Conservation (phyloP, 2,329 filamentous ascomycete species). For the Cladophialophora exuberans region DNA sequence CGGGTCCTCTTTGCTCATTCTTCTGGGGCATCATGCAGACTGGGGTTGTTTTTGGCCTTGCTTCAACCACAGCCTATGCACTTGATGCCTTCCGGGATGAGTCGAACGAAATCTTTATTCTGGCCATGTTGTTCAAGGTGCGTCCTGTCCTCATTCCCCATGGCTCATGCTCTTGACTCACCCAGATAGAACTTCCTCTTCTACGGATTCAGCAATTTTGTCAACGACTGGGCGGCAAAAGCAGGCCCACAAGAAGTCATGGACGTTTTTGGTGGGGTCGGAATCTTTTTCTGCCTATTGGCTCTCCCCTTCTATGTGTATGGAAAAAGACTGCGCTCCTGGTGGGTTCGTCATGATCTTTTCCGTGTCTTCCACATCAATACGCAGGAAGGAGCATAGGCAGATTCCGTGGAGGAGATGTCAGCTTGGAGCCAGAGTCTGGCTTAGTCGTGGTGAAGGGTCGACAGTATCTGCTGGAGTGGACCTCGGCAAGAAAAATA, state of each 20-base stretch:
- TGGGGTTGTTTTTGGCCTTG: not conserved
- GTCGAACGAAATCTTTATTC: constrained; percentile 33
- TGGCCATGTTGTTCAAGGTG: constrained; percentile 35
- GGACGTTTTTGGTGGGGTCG: constrained; percentile 10
- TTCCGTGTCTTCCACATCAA: constrained; percentile 1
- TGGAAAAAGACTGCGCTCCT: constrained; percentile 18
- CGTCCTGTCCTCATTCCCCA: constrained; percentile 35
- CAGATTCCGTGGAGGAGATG: no score
- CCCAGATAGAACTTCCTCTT: not conserved
- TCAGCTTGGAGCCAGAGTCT: not conserved
- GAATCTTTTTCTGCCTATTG: constrained; percentile 6
- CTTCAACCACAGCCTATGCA: constrained; percentile 17
- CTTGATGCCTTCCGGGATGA: constrained; percentile 32
- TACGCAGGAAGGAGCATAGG: no score
- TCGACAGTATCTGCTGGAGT: not conserved
- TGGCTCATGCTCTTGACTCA: constrained; percentile 18
- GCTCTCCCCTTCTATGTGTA: constrained; percentile 10
- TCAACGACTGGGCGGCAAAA: constrained; percentile 16
- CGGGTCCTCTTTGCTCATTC: constrained; percentile 9
- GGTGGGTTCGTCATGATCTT: constrained; percentile 13
- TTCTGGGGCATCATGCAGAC: constrained; percentile 1
- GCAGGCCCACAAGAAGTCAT: constrained; percentile 7
- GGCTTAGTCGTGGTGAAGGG: not conserved
- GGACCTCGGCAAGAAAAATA: not conserved
- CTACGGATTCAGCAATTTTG: constrained; percentile 39